Evolutionary conservation across 305 asterid species (phyloP), one percentile per base, ranked within the genome.

Genomic region (Rubia peregrina): DNA sequence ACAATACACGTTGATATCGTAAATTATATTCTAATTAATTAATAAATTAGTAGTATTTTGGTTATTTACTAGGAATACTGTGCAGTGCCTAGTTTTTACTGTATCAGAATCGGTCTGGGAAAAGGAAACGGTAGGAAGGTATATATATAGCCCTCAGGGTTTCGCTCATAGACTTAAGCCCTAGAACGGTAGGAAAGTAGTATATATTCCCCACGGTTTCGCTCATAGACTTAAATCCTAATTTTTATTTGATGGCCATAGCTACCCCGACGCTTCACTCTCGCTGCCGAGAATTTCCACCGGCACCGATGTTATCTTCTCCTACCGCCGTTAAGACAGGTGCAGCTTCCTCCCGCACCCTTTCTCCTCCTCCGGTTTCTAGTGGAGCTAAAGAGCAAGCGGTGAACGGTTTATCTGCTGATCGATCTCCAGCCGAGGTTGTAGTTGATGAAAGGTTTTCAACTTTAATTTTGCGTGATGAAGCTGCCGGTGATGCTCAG

Each of bases 161-260:
- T 30, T 30, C 36, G 36, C 36, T 30, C 36, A 30, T 30, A 30
- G 4, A 30, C 36, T 30, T 30, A 2, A 30, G 2, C 36, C 36
- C 3, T 0, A 30, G 0, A 26, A 26, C 30, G 30, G 30, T 26
- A 26, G 30, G 30, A 26, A 26, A 2, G 30, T 26, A 26, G 30
- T 26, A 26, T 26, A 26, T 26, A 26, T 26, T 26, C 30, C 30
- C 30, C 30, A 26, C 30, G 30, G 30, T 26, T 26, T 67, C 36
- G 42, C 26, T 56, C 14, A 11, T 5, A 13, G 19, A 36, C 7
- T 26, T 51, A 49, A 77, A 63, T 71, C 74, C 80, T 68, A 65
- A 40, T 10, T 68, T 57, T 76, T 79, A 70, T 40, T 85, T 83
- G 85, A 88, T 88, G 91, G 85, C 89, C 68, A 73, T 83, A 61